These are phyloP conservation scores for Halenospora varia DNA, from an alignment of 495 filamentous ascomycete genomes.

Conservation along the genomic window DNA sequence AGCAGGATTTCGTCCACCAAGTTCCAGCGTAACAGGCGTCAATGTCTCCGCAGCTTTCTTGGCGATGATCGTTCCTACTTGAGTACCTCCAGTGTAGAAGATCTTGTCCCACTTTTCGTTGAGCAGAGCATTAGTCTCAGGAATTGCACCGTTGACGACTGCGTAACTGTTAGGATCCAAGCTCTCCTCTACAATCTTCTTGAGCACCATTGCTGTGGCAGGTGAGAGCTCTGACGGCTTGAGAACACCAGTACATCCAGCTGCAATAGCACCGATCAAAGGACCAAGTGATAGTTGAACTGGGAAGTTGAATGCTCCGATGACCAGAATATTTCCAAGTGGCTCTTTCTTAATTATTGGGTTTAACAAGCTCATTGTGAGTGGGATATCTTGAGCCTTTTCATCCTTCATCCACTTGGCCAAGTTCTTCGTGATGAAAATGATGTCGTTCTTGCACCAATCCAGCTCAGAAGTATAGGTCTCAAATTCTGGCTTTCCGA, in stretches of 20 bases:
- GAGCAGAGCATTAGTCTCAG: conserved; percentile 77
- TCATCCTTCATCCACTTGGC: conserved; percentile 82
- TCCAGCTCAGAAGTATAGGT: conserved; percentile 62
- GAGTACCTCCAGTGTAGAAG: conserved; percentile 81
- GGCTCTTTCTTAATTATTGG: conserved; percentile 88
- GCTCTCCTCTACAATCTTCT: conserved; percentile 66
- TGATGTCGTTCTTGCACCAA: conserved; percentile 73
- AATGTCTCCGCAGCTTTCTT: conserved; percentile 89
- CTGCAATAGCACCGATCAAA: conserved; percentile 83
- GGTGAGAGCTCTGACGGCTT: conserved; percentile 87
- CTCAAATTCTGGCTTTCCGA: conserved; percentile 71
- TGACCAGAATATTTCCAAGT: conserved; percentile 75
- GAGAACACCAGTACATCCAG: conserved; percentile 82
- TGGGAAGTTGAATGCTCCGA: conserved; percentile 93
- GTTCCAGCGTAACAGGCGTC: conserved; percentile 83
- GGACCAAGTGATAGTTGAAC: conserved; percentile 75
- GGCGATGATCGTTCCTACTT: conserved; percentile 81
- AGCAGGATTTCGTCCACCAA: conserved; percentile 88
- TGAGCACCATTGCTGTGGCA: conserved; percentile 68
- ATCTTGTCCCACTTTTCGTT: conserved; percentile 96
- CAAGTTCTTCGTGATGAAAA: conserved; percentile 71
- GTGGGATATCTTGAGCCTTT: conserved; percentile 59
- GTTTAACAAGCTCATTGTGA: conserved; percentile 59
- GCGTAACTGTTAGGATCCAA: conserved; percentile 76
- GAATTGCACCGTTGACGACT: conserved; percentile 73